A percentile compares a stretch with the other conserved stretches of the same genome.
These are phyloP conservation scores for Fraxinus paxiana DNA, from an alignment of 305 asterid species.

Conservation along the genomic window DNA sequence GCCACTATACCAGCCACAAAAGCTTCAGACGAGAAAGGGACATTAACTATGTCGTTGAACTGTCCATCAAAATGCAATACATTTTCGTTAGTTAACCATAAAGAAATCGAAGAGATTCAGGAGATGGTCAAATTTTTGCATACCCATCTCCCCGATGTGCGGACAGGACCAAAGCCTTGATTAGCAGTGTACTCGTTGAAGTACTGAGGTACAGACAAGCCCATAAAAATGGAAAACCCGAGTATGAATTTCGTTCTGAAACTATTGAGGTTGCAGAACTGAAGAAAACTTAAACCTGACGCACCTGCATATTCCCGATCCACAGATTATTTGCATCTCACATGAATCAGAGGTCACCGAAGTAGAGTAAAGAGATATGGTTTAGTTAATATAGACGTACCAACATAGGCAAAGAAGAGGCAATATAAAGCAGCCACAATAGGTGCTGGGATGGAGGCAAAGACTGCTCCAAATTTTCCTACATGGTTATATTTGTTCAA, in stretches of 20 bases:
- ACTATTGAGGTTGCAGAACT: slow-evolving; percentile 50
- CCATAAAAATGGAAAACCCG: slow-evolving; percentile 47
- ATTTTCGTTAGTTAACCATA: background rate
- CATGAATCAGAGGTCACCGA: background rate
- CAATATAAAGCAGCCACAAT: slow-evolving; percentile 49
- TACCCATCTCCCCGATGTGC: slow-evolving; percentile 53
- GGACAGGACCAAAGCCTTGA: slow-evolving; percentile 46
- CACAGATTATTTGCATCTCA: background rate
- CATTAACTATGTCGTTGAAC: slow-evolving; percentile 50
- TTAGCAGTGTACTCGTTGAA: slow-evolving; percentile 48
- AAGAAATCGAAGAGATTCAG: background rate
- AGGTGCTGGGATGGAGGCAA: slow-evolving; percentile 54
- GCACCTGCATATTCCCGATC: slow-evolving; percentile 31
- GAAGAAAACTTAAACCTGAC: slow-evolving; percentile 45
- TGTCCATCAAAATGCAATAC: background rate
- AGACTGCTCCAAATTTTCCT: slow-evolving; percentile 58
- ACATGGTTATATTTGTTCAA: slow-evolving; percentile 14
- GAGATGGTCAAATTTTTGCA: background rate
- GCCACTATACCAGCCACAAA: slow-evolving; percentile 54
- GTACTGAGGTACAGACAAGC: slow-evolving; percentile 53
- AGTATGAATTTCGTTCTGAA: slow-evolving; percentile 46
- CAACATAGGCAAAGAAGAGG: slow-evolving; percentile 50
- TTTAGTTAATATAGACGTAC: slow-evolving; percentile 24
- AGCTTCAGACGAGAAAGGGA: slow-evolving; percentile 50
- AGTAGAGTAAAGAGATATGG: background rate